phyloP scores from a whole-genome alignment of 139 green algal species.

The Zygnema cylindricum region DNA sequence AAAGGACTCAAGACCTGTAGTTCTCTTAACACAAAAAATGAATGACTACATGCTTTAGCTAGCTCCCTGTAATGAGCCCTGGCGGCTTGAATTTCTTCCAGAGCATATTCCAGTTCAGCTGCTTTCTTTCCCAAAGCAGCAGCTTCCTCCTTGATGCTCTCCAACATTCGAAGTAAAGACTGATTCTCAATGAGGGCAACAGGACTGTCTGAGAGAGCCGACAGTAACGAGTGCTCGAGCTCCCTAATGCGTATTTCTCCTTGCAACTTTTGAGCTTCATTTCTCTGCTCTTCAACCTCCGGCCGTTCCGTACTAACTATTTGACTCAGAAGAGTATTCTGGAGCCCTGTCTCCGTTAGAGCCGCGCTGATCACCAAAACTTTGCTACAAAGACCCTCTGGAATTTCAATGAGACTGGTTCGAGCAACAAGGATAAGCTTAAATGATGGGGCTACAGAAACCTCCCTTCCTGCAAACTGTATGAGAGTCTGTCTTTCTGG shows the following conservation, averaged over 20 bases:
- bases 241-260: slow-evolving; percentile 17
- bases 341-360: slow-evolving; percentile 3
- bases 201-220: background rate
- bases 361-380: slow-evolving; percentile 20
- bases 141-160: slow-evolving; percentile 33
- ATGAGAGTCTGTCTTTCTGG: background rate
- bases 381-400: background rate
- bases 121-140: background rate
- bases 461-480: slow-evolving; percentile 5
- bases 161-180: slow-evolving; percentile 6
- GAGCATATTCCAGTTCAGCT: background rate
- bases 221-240: slow-evolving; percentile 28
- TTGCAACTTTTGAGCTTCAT: slow-evolving; percentile 14
- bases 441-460: slow-evolving; percentile 29
- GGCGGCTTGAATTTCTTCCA: slow-evolving; percentile 6
- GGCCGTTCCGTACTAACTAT: slow-evolving; percentile 6
- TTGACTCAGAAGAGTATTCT: background rate
- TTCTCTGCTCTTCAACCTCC: background rate
- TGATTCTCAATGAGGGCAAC: slow-evolving; percentile 23
- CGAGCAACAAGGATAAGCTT: slow-evolving; percentile 9
- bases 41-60: background rate
- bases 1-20: slow-evolving; percentile 5
- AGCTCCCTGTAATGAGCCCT: slow-evolving; percentile 13
- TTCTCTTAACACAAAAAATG: slow-evolving; percentile 1
- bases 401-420: background rate